Evolutionary conservation across 495 filamentous ascomycete genomes (phyloP).

Genomic region (Penicillium samsonianum): DNA sequence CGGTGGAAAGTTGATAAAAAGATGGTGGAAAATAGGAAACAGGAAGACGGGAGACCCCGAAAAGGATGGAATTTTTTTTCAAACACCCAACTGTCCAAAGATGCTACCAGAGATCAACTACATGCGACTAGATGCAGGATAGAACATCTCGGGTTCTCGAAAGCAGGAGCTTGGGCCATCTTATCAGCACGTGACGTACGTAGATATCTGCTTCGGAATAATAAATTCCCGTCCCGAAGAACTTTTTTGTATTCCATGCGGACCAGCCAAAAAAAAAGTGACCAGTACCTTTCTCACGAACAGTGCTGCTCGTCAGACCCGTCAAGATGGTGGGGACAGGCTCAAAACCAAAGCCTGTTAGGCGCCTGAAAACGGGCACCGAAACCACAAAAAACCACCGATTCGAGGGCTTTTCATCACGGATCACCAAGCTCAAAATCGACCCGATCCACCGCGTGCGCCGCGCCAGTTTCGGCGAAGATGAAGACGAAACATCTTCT

Average conservation of each 20-base stretch:
- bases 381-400: conserved; percentile 76
- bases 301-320: conserved; percentile 34
- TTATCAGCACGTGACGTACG: conserved; percentile 30
- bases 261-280: conserved; percentile 25
- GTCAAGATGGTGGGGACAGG: conserved; percentile 59
- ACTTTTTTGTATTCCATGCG: conserved; percentile 48
- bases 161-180: conserved; percentile 43
- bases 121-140: conserved; percentile 8
- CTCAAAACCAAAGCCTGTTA: conserved; percentile 64
- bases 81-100: background rate
- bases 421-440: conserved; percentile 90
- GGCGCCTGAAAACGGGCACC: conserved; percentile 62
- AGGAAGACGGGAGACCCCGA: background rate
- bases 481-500: conserved; percentile 71
- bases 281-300: conserved; percentile 28
- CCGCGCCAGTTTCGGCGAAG: conserved; percentile 70
- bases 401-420: conserved; percentile 90
- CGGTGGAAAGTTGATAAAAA: background rate
- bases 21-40: background rate
- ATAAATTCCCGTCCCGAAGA: conserved; percentile 39
- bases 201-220: conserved; percentile 30
- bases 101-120: conserved; percentile 16
- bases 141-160: conserved; percentile 14
- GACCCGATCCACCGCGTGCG: conserved; percentile 88
- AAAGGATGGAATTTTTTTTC: background rate